Conservation (phyloP, 2,329 filamentous ascomycete genomes). For the Exophiala alcalophila region DNA sequence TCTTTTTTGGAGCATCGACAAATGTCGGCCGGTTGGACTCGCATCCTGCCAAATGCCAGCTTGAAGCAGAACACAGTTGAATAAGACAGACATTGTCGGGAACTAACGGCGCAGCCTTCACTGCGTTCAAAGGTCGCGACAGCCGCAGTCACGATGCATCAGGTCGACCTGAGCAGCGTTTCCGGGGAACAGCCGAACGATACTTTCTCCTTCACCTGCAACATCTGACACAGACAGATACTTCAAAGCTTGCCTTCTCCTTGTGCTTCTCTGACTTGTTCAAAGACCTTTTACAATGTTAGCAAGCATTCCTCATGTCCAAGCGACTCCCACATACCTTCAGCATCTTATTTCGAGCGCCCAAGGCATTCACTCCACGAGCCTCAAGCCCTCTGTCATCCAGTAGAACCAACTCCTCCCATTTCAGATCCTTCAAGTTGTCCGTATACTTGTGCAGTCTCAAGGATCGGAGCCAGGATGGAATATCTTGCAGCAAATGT, state of each 20-base stretch:
- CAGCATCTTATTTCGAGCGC: conserved; percentile 93
- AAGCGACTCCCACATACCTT: conserved; percentile 60
- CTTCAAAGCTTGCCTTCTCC: conserved; percentile 61
- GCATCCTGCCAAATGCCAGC: conserved; percentile 14
- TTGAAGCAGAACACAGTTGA: conserved; percentile 11
- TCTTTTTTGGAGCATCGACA: no score
- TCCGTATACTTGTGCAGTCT: conserved; percentile 98
- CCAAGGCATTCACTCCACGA: conserved; percentile 89
- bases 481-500: conserved; percentile 86
- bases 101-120: conserved; percentile 12
- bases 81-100: background rate
- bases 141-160: no score
- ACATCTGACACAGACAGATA: no score
- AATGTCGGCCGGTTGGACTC: conserved; percentile 1
- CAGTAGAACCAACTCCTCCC: conserved; percentile 86
- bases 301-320: conserved; percentile 26
- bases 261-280: conserved; percentile 84
- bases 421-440: conserved; percentile 94
- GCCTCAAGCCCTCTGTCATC: conserved; percentile 92
- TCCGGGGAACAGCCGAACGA: no score
- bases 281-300: conserved; percentile 66
- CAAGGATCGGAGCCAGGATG: conserved; percentile 90
- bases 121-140: no score
- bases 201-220: no score
- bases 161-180: no score